phyloP scores from a whole-genome alignment of 2,329 filamentous ascomycete species.

The Tolypocladium pustulatum region DNA sequence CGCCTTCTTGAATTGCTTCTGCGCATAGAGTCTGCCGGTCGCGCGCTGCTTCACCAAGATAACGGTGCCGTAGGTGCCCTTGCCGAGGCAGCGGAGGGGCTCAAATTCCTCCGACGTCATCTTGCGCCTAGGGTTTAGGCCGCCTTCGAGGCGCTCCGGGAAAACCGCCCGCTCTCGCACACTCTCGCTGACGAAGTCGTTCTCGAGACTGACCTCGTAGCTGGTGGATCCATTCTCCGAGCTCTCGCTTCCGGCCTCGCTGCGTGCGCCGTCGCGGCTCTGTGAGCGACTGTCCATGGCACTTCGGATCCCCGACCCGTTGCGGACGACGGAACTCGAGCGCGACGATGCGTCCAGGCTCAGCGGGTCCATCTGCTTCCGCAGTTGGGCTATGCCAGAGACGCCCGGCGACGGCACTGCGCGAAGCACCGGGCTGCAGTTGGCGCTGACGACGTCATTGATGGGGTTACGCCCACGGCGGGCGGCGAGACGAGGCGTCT shows the following conservation, averaged over 20 bases:
- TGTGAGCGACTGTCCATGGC: constrained; percentile 42
- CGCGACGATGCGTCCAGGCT: constrained; percentile 50
- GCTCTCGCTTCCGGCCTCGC: constrained; percentile 42
- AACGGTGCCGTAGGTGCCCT: constrained; percentile 93
- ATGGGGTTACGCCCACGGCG: constrained; percentile 31
- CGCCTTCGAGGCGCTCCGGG: constrained; percentile 40
- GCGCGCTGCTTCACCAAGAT: constrained; percentile 80
- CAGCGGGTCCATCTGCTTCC: constrained; percentile 69
- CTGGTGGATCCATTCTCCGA: constrained; percentile 61
- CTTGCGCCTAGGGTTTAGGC: constrained; percentile 55
- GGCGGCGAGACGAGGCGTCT: constrained; percentile 25
- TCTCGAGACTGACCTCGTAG: constrained; percentile 75
- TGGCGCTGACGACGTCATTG: constrained; percentile 48
- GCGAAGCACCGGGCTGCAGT: constrained; percentile 52
- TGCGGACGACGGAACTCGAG: constrained; percentile 44
- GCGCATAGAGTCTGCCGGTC: constrained; percentile 85
- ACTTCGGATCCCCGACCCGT: constrained; percentile 38
- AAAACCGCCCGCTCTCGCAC: constrained; percentile 33
- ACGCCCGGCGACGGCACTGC: constrained; percentile 40
- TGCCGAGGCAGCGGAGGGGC: constrained; percentile 81
- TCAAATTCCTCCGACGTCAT: constrained; percentile 91
- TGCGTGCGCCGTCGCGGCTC: constrained; percentile 45
- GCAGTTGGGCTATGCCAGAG: constrained; percentile 73
- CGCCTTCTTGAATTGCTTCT: constrained; percentile 98
- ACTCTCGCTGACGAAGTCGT: constrained; percentile 72